Base-by-base conservation (phyloP, 192 early-diverging fungal species). In the Coemansia sp. region DNA sequence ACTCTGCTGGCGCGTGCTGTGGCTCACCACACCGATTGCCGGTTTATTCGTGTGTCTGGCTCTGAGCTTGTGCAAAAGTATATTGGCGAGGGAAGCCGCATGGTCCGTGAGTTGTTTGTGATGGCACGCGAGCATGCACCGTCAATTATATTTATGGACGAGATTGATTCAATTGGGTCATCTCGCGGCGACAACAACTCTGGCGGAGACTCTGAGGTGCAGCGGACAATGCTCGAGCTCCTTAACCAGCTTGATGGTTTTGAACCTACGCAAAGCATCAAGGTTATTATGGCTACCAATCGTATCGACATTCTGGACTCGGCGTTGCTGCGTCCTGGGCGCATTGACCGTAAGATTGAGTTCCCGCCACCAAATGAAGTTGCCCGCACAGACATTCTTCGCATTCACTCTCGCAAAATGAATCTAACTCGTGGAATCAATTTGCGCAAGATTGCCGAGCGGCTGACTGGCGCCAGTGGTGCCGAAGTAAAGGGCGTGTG, bases 101-200 rank as follows among this genome's bases (percentile, higher is more conserved):
- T 93, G 91, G 91, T 93, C 11, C 85, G 91, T 16, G 91, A 92
- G 78, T 80, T 92, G 35, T 92, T 92, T 58, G 89, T 91, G 31
- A 92, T 92, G 91, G 89, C 91, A 46, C 86, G 91, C 72, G 89
- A 92, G 63, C 91, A 93, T 54, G 91, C 91, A 2, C 91, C 91
- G 31, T 92, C 90, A 20, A 93, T 92, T 61, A 92, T 93, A 57
- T 93, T 93, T 51, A 91, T 93, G 90, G 91, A 93, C 69, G 91
- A 93, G 70, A 91, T 93, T 51, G 91, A 93, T 67, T 90, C 88
- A 4, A 92, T 93, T 68, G 91, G 91, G 52, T 91, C 89, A 21
- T 88, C 90, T 23, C 87, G 91, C 56, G 87, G 87, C 30, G 90
- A 91, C 42, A 81, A 81, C 20, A 86, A 88, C 38, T 83, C 83